Percentiles rank a stretch among this genome's conserved stretches.
Conservation (phyloP, 2,329 filamentous ascomycete species). For the Colletotrichum incanum region DNA sequence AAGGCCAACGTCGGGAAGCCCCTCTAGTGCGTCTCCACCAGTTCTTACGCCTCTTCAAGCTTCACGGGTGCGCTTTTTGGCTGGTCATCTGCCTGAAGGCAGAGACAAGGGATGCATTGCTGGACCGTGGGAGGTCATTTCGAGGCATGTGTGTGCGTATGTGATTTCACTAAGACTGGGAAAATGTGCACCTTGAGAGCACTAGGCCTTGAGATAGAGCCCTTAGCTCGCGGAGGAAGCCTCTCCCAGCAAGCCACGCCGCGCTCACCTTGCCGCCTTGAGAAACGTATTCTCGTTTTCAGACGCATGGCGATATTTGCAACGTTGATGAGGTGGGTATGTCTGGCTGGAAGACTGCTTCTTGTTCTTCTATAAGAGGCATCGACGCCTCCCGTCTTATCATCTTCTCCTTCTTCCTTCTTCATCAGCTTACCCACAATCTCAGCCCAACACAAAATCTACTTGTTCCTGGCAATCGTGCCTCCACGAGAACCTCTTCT, state of each 20-base stretch:
- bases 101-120: not conserved
- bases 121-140: too few relatives aligned
- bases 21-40: constrained; percentile 6
- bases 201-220: not conserved
- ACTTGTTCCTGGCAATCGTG: not conserved
- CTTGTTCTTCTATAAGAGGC: constrained; percentile 34
- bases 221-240: constrained; percentile 6
- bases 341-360: not conserved
- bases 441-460: not conserved
- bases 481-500: not conserved
- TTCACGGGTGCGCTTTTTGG: not conserved
- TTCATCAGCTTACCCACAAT: constrained; percentile 18
- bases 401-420: not conserved
- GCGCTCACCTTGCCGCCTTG: not conserved
- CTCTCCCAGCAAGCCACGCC: constrained; percentile 2
- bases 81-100: constrained; percentile 6
- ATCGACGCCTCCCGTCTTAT: constrained; percentile 7
- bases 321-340: constrained; percentile 15
- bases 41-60: not conserved
- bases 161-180: not conserved
- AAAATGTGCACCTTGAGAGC: not conserved
- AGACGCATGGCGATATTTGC: not conserved
- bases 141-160: not conserved
- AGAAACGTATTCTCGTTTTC: constrained; percentile 15
- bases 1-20: constrained; percentile 17